Evolutionary conservation across 371 early-diverging fungal genomes (phyloP).

Genomic region (Mucor irregularis): DNA sequence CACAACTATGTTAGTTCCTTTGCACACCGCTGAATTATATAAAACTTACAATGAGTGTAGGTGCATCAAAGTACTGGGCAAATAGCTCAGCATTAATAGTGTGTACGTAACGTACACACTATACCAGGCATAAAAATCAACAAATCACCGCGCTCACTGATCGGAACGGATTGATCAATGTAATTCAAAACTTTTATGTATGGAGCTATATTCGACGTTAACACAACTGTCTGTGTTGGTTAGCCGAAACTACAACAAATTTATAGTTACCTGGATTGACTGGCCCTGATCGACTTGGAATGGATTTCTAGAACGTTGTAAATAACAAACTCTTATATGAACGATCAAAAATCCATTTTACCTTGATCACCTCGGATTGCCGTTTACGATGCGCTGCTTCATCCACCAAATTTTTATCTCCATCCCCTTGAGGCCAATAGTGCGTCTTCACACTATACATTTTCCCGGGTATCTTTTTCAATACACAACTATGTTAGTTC

Average conservation of each 20-base stretch:
- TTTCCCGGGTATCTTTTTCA: slow-evolving; percentile 51
- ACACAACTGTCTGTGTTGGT: too few relatives aligned
- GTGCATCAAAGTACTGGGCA: slow-evolving; percentile 61
- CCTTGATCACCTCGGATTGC: too few relatives aligned
- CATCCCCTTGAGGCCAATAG: slow-evolving; percentile 46
- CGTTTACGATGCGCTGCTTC: slow-evolving; percentile 50
- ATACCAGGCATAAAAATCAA: slow-evolving; percentile 72
- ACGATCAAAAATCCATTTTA: too few relatives aligned
- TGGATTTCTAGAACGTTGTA: slow-evolving; percentile 46
- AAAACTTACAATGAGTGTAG: slow-evolving; percentile 37
- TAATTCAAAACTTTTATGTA: slow-evolving; percentile 63
- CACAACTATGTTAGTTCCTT: not conserved
- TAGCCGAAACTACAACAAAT: too few relatives aligned
- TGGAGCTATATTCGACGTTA: slow-evolving; percentile 53
- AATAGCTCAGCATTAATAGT: slow-evolving; percentile 72
- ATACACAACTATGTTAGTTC: not conserved
- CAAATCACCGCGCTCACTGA: slow-evolving; percentile 67
- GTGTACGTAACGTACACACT: too few relatives aligned
- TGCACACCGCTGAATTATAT: not conserved
- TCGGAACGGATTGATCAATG: slow-evolving; percentile 62
- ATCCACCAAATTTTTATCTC: slow-evolving; percentile 58
- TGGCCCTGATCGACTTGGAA: slow-evolving; percentile 43
- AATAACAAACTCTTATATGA: too few relatives aligned
- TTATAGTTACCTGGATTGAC: slow-evolving; percentile 40
- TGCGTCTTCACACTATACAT: slow-evolving; percentile 53